Conservation (phyloP, 768 basidiomycete species). For the Serpula lacrymans region DNA sequence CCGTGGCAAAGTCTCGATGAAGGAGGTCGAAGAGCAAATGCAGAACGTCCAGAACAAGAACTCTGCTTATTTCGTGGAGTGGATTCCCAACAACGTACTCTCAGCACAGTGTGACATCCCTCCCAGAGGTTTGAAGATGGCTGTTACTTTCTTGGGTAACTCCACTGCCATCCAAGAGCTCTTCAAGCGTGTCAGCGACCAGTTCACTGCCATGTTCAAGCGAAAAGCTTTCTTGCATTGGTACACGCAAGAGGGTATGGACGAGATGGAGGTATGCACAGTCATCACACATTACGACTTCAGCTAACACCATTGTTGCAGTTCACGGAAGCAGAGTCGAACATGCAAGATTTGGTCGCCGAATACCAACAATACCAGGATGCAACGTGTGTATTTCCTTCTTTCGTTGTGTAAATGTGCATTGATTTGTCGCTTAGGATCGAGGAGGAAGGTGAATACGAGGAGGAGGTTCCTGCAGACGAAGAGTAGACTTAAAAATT, state of each 20-base stretch:
- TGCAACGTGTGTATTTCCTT: constrained; percentile 66
- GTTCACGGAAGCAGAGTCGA: constrained; percentile 98
- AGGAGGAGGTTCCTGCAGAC: constrained; percentile 66
- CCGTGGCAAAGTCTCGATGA: constrained; percentile 99
- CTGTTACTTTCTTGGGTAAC: constrained; percentile 96
- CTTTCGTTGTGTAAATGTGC: neutral
- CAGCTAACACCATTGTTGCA: constrained; percentile 21
- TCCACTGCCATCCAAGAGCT: constrained; percentile 96
- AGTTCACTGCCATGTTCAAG: constrained; percentile 99
- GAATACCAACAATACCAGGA: constrained; percentile 98
- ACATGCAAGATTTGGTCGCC: constrained; percentile 98
- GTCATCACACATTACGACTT: neutral
- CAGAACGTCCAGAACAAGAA: constrained; percentile 97
- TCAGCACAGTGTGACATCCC: constrained; percentile 98
- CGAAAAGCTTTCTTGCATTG: constrained; percentile 98
- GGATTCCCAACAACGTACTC: constrained; percentile 99
- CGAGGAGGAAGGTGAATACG: constrained; percentile 87
- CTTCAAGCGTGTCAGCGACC: constrained; percentile 98
- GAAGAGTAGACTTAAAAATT: constrained; percentile 47
- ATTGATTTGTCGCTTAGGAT: constrained; percentile 43
- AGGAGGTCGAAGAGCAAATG: constrained; percentile 99
- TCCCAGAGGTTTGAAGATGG: constrained; percentile 94
- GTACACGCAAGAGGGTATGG: constrained; percentile 99
- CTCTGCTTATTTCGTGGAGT: constrained; percentile 97
- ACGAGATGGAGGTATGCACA: constrained; percentile 79